Conservation (phyloP, 1,284 basidiomycete species). For the Sporisorium scitamineum region DNA sequence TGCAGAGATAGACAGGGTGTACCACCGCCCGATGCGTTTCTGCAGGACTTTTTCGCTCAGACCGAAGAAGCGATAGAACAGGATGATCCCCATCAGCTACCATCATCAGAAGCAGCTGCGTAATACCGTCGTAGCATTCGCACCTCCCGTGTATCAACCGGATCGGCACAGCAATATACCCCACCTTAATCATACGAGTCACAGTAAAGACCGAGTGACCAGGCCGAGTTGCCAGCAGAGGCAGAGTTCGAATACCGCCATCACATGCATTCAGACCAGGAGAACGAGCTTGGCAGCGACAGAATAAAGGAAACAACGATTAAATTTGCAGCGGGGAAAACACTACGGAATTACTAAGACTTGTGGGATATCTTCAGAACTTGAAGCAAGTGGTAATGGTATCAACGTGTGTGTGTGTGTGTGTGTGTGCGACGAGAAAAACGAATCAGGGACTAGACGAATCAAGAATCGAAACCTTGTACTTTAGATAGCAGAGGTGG, state of each 20-base stretch:
- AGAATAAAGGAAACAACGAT: slow-evolving; percentile 2
- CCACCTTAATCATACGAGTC: background rate
- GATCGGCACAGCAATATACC: slow-evolving; percentile 2
- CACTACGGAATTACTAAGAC: background rate
- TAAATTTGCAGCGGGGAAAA: background rate
- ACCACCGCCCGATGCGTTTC: slow-evolving; percentile 44
- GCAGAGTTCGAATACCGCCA: no score
- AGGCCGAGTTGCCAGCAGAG: no score
- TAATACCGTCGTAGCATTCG: background rate
- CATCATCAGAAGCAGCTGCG: background rate
- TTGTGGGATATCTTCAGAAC: slow-evolving; percentile 17
- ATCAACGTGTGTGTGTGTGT: no score
- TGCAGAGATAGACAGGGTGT: slow-evolving; percentile 48
- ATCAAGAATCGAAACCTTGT: background rate
- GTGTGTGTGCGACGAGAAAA: background rate
- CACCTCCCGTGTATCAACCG: slow-evolving; percentile 1
- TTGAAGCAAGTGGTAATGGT: slow-evolving; percentile 15
- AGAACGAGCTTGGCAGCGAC: no score
- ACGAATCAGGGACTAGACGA: background rate
- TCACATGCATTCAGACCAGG: no score
- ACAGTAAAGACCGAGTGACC: background rate
- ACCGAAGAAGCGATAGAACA: background rate
- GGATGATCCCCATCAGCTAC: background rate
- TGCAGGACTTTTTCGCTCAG: slow-evolving; percentile 19
- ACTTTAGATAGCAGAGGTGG: slow-evolving; percentile 24